Conservation (phyloP, 805 yeast species). For the Myxozyma melibiosi region DNA sequence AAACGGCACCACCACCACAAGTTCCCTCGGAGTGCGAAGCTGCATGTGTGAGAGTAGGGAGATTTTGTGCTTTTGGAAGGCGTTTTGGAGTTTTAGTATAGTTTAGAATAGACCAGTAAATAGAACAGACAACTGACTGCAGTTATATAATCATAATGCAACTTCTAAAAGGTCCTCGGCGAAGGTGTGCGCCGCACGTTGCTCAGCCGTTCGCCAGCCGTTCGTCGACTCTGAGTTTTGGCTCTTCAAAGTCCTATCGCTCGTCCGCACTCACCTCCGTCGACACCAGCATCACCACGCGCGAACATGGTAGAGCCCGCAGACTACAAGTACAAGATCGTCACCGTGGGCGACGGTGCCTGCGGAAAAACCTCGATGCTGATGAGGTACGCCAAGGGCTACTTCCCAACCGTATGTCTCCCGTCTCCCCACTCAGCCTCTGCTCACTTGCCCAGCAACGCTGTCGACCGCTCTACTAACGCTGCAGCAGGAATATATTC, state of each 20-base stretch:
- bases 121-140: no score
- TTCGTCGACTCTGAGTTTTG: no score
- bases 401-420: constrained; percentile 56
- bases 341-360: constrained; percentile 87
- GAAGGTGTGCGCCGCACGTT: no score
- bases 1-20: neutral
- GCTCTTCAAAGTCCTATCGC: no score
- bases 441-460: no score
- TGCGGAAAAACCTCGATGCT: constrained; percentile 86
- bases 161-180: no score
- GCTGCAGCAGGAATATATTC: constrained; percentile 59
- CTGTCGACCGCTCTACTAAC: neutral
- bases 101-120: no score
- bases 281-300: neutral
- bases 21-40: constrained; percentile 4
- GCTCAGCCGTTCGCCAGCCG: no score
- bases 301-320: constrained; percentile 28
- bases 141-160: no score
- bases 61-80: no score
- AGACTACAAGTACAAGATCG: constrained; percentile 57
- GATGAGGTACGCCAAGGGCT: constrained; percentile 64
- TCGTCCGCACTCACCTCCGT: neutral
- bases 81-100: no score
- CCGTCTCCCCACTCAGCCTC: no score
- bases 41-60: constrained; percentile 1